phyloP scores from a whole-genome alignment of 805 yeast species.

The Candida argentea region DNA sequence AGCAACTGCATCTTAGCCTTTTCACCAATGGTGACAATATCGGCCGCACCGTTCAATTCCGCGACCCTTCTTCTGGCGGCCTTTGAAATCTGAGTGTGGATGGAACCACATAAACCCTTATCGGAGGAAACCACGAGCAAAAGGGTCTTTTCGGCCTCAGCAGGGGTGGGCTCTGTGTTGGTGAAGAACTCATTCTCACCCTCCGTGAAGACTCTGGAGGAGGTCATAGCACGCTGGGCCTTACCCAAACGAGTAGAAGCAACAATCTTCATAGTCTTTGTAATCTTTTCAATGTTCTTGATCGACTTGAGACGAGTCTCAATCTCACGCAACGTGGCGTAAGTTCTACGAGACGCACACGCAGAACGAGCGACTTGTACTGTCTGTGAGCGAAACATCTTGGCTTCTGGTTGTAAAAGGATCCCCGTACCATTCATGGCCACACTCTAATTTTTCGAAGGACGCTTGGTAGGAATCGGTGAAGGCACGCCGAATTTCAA shows the following conservation, averaged over 20 bases:
- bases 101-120: conserved; percentile 98
- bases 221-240: conserved; percentile 91
- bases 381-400: conserved; percentile 51
- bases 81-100: conserved; percentile 91
- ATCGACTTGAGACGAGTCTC: conserved; percentile 97
- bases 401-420: no score
- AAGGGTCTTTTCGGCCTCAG: conserved; percentile 55
- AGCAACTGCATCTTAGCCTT: conserved; percentile 81
- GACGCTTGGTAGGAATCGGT: no score
- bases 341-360: conserved; percentile 55
- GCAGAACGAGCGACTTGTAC: conserved; percentile 39
- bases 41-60: conserved; percentile 55
- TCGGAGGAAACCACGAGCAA: conserved; percentile 88
- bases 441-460: no score
- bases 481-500: no score
- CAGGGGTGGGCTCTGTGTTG: conserved; percentile 66
- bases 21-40: conserved; percentile 87
- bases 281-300: conserved; percentile 97
- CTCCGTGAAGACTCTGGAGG: conserved; percentile 75
- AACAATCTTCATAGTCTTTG: conserved; percentile 99
- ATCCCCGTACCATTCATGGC: no score
- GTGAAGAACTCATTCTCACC: conserved; percentile 72
- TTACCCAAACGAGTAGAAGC: conserved; percentile 94
- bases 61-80: conserved; percentile 62
- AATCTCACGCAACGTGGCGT: conserved; percentile 97